These are phyloP conservation scores for Eimeria acervulina DNA, from an alignment of 169 alveolate genomes.

Conservation along the genomic window DNA sequence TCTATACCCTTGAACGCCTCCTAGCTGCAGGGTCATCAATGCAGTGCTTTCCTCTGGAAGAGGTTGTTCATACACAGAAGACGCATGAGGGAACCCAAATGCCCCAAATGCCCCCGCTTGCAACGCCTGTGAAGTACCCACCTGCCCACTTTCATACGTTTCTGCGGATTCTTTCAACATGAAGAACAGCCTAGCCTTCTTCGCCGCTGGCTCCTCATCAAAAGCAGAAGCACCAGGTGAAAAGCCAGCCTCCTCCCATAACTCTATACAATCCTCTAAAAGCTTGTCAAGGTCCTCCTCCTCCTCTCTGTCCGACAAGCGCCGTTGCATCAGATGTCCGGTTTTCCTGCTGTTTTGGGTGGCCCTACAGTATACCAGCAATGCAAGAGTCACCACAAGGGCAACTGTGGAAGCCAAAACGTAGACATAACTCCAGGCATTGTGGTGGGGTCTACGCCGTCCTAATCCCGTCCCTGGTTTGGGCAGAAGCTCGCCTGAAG, in stretches of 20 bases:
- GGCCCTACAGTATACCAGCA: neutral
- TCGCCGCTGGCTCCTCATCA: neutral
- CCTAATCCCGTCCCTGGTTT: neutral
- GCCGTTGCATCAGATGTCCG: constrained; percentile 10
- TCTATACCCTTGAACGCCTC: neutral
- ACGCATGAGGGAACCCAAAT: neutral
- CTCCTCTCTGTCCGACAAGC: neutral
- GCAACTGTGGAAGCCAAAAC: constrained; percentile 7
- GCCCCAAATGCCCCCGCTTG: neutral
- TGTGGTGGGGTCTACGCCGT: neutral
- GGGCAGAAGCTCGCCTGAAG: neutral
- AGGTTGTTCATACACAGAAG: neutral
- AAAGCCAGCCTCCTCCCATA: constrained; percentile 7
- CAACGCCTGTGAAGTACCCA: neutral
- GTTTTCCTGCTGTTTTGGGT: neutral
- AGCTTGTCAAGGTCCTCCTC: neutral
- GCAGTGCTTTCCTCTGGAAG: neutral
- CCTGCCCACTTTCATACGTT: neutral
- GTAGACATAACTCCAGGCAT: neutral
- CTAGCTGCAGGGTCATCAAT: neutral
- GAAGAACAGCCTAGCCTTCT: constrained; percentile 7
- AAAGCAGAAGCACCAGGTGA: neutral
- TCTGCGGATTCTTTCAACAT: neutral
- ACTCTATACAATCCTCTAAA: neutral
- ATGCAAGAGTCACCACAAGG: neutral